Evolutionary conservation across 768 basidiomycete species (phyloP).

Genomic region (Kwoniella sp.): DNA sequence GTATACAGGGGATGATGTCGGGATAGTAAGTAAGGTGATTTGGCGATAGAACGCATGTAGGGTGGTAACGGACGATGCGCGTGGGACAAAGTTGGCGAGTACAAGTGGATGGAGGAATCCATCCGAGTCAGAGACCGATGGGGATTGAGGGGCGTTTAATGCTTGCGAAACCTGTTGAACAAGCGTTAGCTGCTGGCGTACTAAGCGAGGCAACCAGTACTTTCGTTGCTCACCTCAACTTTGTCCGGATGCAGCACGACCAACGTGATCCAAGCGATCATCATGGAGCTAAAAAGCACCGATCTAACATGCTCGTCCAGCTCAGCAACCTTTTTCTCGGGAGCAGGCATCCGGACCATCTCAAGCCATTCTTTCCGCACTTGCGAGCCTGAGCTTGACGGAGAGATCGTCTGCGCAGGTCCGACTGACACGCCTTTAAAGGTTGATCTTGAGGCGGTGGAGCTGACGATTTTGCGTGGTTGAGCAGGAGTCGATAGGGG

Average conservation of each 20-base stretch:
- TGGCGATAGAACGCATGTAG: conserved; percentile 21
- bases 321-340: not conserved
- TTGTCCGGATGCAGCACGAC: conserved; percentile 7
- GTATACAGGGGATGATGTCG: conserved; percentile 1
- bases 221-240: conserved; percentile 20
- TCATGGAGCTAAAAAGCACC: conserved; percentile 27
- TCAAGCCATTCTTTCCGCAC: conserved; percentile 25
- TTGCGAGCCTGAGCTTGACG: not conserved
- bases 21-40: conserved; percentile 6
- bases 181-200: not conserved
- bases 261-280: conserved; percentile 31
- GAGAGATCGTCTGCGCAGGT: not conserved
- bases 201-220: not conserved
- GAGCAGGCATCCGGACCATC: conserved; percentile 19
- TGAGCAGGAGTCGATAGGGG: not conserved
- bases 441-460: not conserved
- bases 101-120: conserved; percentile 22
- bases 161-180: not conserved
- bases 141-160: not conserved
- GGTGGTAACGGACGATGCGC: not conserved
- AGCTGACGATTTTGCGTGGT: too few relatives aligned
- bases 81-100: conserved; percentile 20
- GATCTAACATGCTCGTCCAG: conserved; percentile 15
- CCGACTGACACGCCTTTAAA: not conserved
- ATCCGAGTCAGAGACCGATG: not conserved